These are phyloP conservation scores for Schizochytrium sp. DNA, from an alignment of 108 stramenopile species.

Conservation along the genomic window DNA sequence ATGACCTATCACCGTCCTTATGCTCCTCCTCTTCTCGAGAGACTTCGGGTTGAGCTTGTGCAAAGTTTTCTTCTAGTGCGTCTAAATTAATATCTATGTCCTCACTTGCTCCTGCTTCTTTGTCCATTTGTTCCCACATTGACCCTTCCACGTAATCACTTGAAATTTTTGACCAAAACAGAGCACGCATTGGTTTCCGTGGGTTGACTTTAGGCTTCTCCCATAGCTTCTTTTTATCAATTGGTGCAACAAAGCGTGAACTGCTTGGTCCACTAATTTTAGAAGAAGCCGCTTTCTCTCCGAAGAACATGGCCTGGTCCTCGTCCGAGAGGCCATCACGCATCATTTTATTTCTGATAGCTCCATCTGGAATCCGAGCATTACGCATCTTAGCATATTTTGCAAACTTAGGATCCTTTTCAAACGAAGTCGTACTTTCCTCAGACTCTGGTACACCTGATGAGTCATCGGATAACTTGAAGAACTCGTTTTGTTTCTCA, in stretches of 20 bases:
- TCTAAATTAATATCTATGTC: constrained; percentile 7
- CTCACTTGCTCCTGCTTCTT: background rate
- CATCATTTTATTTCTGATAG: background rate
- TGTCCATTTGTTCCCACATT: constrained; percentile 53
- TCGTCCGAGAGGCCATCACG: background rate
- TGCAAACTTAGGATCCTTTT: constrained; percentile 23
- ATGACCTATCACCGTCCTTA: background rate
- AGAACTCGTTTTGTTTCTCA: background rate
- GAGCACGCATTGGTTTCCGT: constrained; percentile 23
- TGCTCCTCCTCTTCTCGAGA: constrained; percentile 14
- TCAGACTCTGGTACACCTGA: background rate
- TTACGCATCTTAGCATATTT: constrained; percentile 48
- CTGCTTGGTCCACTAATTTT: background rate
- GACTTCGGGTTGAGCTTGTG: background rate
- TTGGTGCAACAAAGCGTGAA: background rate
- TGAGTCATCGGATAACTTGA: background rate
- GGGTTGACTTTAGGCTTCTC: constrained; percentile 39
- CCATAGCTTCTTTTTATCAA: background rate
- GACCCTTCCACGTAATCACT: background rate
- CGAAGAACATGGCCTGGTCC: constrained; percentile 21
- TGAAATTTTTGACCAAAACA: constrained; percentile 58
- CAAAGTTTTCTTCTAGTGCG: constrained; percentile 50
- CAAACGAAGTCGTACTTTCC: background rate
- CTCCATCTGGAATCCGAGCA: constrained; percentile 14
- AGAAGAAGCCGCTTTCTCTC: background rate